phyloP scores from a whole-genome alignment of 257 asterid genomes.

The Echium plantagineum region DNA sequence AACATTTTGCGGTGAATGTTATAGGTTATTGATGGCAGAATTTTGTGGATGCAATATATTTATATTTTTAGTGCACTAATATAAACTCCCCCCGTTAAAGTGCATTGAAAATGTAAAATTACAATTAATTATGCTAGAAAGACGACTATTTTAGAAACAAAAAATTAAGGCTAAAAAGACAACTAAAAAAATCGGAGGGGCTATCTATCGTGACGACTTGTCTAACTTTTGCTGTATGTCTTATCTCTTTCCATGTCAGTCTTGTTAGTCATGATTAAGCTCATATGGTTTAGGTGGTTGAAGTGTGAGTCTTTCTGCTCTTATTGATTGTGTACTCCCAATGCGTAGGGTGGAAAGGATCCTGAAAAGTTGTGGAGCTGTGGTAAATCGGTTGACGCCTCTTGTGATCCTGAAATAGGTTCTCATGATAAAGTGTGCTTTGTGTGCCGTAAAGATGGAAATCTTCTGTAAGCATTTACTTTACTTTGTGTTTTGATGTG shows the following conservation, averaged over 20 bases:
- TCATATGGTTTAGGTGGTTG: neutral
- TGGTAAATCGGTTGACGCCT: constrained; percentile 14
- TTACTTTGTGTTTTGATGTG: constrained; percentile 12
- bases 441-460: constrained; percentile 45
- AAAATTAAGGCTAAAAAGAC: no score
- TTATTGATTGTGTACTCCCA: neutral
- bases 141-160: no score
- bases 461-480: constrained; percentile 60
- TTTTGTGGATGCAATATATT: neutral
- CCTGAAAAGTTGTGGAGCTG: constrained; percentile 17
- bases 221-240: neutral
- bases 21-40: neutral
- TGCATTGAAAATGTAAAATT: no score
- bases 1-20: neutral
- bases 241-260: neutral
- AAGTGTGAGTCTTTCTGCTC: neutral
- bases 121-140: no score
- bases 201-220: no score
- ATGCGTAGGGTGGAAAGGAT: constrained; percentile 39
- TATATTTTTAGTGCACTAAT: neutral
- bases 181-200: no score
- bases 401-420: constrained; percentile 24
- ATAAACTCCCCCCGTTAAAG: no score
- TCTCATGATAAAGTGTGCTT: constrained; percentile 24
- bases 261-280: neutral